Conservation (phyloP, 2,329 filamentous ascomycete genomes). For the Alternaria arbusti region DNA sequence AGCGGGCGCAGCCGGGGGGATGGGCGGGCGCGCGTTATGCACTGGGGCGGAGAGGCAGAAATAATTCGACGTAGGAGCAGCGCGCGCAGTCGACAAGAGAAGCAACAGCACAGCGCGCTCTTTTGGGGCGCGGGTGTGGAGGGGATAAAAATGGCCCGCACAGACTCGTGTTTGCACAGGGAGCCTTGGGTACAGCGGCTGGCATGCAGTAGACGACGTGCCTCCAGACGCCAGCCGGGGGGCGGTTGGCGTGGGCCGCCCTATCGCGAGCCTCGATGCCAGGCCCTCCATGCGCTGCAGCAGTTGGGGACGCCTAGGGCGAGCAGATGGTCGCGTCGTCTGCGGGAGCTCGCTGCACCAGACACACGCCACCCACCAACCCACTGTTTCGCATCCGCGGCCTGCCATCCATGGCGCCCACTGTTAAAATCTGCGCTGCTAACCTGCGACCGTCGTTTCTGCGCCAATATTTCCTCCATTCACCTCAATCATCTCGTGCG, state of each 20-base stretch:
- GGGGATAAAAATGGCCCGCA: conserved; percentile 33
- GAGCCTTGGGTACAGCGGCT: conserved; percentile 15
- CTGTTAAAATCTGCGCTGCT: background rate
- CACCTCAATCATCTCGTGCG: background rate
- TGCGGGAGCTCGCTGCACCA: conserved; percentile 13
- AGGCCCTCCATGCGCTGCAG: conserved; percentile 1
- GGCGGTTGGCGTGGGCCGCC: conserved; percentile 16
- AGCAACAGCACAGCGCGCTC: conserved; percentile 13
- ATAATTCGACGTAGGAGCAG: conserved; percentile 2
- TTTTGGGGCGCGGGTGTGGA: conserved; percentile 22
- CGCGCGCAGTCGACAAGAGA: conserved; percentile 4
- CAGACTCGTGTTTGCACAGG: conserved; percentile 18
- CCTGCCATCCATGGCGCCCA: background rate
- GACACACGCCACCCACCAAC: conserved; percentile 25
- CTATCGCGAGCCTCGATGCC: conserved; percentile 6
- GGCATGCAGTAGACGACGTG: conserved; percentile 10
- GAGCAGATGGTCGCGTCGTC: conserved; percentile 21
- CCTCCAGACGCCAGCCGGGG: conserved; percentile 20
- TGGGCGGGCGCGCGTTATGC: background rate
- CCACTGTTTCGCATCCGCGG: conserved; percentile 33
- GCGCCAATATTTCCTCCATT: background rate
- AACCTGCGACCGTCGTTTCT: background rate
- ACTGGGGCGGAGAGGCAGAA: conserved; percentile 8
- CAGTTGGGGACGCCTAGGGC: conserved; percentile 17
- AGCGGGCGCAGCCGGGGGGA: conserved; percentile 7